These are phyloP conservation scores for Pythium insidiosum DNA, from an alignment of 352 stramenopile genomes.

Conservation along the genomic window DNA sequence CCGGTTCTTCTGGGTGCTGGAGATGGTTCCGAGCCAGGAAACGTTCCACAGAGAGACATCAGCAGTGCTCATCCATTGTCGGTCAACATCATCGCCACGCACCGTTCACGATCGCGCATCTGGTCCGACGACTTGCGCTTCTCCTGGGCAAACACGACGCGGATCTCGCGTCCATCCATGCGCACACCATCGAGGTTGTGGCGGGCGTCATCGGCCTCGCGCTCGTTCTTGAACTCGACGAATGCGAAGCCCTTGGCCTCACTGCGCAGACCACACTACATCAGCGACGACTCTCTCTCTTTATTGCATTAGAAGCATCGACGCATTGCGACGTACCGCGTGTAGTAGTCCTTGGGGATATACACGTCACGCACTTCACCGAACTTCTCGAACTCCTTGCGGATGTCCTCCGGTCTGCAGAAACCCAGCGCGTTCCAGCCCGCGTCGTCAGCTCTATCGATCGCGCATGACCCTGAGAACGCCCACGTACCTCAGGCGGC, in stretches of 20 bases:
- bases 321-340: slow-evolving; percentile 40
- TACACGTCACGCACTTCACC: slow-evolving; percentile 94
- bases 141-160: slow-evolving; percentile 96
- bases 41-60: not conserved
- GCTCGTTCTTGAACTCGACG: slow-evolving; percentile 91
- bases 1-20: too few species aligned
- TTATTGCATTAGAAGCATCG: too few species aligned
- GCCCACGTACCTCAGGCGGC: slow-evolving; percentile 59
- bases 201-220: slow-evolving; percentile 86
- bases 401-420: slow-evolving; percentile 82
- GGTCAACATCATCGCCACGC: too few species aligned
- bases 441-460: too few species aligned
- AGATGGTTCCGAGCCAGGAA: too few species aligned
- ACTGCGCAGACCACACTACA: slow-evolving; percentile 17
- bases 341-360: slow-evolving; percentile 93
- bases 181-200: slow-evolving; percentile 88
- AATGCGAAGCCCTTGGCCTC: slow-evolving; percentile 95
- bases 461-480: too few species aligned
- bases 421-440: too few species aligned
- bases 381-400: slow-evolving; percentile 90
- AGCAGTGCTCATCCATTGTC: too few species aligned
- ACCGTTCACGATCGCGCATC: slow-evolving; percentile 88
- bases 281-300: not conserved
- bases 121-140: slow-evolving; percentile 93
- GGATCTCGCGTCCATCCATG: slow-evolving; percentile 90